These are phyloP conservation scores for Rhizopogon sp. DNA, from an alignment of 768 basidiomycete genomes.

Conservation along the genomic window DNA sequence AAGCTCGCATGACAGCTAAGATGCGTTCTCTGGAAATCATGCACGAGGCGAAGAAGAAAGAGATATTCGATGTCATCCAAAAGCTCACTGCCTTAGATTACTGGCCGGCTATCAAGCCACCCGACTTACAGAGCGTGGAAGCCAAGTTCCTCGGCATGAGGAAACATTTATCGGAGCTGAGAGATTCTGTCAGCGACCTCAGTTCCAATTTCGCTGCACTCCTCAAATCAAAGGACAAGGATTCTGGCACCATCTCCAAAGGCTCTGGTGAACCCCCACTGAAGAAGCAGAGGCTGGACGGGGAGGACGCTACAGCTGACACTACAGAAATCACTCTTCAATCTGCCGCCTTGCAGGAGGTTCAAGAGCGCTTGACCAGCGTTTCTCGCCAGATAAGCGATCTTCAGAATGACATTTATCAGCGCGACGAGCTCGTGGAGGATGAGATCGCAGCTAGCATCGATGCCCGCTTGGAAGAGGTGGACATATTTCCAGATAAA, in stretches of 20 bases:
- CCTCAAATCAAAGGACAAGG: constrained; percentile 10
- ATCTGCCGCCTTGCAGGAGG: constrained; percentile 17
- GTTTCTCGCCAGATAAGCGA: constrained; percentile 26
- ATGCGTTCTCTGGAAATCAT: constrained; percentile 17
- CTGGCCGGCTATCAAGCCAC: constrained; percentile 32
- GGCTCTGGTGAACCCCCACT: constrained; percentile 1
- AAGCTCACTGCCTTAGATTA: constrained; percentile 31
- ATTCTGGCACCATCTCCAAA: neutral
- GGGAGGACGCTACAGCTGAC: neutral
- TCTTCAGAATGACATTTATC: constrained; percentile 31
- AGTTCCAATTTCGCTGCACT: constrained; percentile 17
- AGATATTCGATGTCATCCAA: constrained; percentile 24
- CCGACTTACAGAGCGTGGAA: constrained; percentile 17
- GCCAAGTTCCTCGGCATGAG: constrained; percentile 18
- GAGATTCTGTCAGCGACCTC: constrained; percentile 16
- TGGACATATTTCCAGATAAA: constrained; percentile 13
- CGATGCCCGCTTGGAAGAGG: constrained; percentile 23
- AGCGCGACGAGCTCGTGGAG: constrained; percentile 25
- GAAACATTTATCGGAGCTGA: constrained; percentile 28
- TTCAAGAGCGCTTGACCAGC: constrained; percentile 23
- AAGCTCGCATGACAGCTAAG: constrained; percentile 17
- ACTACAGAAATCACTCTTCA: neutral
- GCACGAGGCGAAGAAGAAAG: constrained; percentile 26
- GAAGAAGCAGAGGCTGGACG: constrained; percentile 16
- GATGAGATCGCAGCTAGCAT: constrained; percentile 27